Conservation (phyloP, 106 monocot species). For the Dioscorea dumetorum region DNA sequence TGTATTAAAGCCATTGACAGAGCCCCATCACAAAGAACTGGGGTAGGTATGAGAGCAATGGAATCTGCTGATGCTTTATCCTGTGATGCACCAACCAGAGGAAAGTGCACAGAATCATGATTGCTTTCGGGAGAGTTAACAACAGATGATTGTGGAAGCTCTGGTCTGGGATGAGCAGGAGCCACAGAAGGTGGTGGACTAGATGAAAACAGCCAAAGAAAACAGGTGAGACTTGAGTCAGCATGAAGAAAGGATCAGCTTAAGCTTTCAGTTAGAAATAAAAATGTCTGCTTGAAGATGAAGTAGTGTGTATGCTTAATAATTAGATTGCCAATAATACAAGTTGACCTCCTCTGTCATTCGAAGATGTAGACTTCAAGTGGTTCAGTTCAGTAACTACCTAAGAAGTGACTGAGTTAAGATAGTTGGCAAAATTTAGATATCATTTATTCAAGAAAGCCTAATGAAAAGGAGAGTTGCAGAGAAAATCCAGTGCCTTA, state of each 20-base stretch:
- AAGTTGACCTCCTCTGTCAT: too few relatives aligned
- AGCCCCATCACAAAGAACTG: slow-evolving; percentile 11
- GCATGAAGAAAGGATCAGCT: background rate
- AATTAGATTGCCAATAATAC: too few relatives aligned
- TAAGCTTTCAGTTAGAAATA: too few relatives aligned
- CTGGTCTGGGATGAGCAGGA: slow-evolving; percentile 1
- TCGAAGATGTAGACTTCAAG: too few relatives aligned
- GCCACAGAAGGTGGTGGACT: slow-evolving; percentile 15
- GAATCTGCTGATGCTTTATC: slow-evolving; percentile 18
- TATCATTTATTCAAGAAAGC: too few relatives aligned
- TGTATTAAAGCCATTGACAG: slow-evolving; percentile 31
- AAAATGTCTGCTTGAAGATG: background rate
- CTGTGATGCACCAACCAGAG: background rate
- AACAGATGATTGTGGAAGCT: background rate
- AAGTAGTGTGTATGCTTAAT: too few relatives aligned
- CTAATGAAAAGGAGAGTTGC: background rate
- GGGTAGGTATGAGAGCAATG: slow-evolving; percentile 29
- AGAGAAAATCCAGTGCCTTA: background rate
- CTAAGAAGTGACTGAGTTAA: too few relatives aligned
- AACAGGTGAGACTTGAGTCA: background rate
- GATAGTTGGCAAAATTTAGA: too few relatives aligned
- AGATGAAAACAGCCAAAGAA: background rate
- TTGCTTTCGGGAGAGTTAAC: slow-evolving; percentile 17
- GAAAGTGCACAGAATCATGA: slow-evolving; percentile 22
- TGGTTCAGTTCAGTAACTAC: too few relatives aligned